Evolutionary conservation across 2,329 filamentous ascomycete species (phyloP).

Genomic region (Fonsecaea nubica): DNA sequence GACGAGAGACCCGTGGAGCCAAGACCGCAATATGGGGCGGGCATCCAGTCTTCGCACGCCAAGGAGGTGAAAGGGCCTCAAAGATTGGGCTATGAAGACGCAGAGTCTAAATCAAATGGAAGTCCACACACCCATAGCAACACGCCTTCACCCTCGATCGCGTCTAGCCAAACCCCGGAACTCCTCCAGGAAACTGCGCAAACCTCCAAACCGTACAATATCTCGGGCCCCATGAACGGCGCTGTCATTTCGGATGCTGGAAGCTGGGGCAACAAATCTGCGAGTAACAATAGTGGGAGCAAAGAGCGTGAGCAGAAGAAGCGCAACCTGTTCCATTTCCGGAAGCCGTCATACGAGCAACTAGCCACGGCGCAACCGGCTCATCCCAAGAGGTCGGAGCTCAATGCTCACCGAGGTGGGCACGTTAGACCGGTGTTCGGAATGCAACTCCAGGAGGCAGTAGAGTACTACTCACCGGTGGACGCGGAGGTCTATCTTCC

Average conservation of each 20-base stretch:
- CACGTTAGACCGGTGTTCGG: constrained; percentile 77
- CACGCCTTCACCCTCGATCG: constrained; percentile 46
- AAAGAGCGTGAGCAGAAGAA: constrained; percentile 59
- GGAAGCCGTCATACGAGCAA: constrained; percentile 36
- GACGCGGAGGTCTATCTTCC: constrained; percentile 79
- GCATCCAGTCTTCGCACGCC: constrained; percentile 33
- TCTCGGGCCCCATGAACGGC: constrained; percentile 85
- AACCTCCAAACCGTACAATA: constrained; percentile 57
- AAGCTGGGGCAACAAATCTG: constrained; percentile 81
- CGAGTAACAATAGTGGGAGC: constrained; percentile 55
- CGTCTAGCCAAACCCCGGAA: constrained; percentile 43
- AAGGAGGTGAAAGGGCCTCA: constrained; percentile 37
- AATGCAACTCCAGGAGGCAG: constrained; percentile 81
- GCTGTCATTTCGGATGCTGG: constrained; percentile 81
- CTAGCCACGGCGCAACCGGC: constrained; percentile 21
- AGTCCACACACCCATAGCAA: constrained; percentile 35
- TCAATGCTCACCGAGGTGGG: constrained; percentile 27
- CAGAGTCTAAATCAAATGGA: constrained; percentile 24
- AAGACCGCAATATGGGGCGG: constrained; percentile 48
- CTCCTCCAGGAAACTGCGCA: constrained; percentile 32
- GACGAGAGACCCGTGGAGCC: constrained; percentile 72
- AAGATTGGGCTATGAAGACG: constrained; percentile 20
- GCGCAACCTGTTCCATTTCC: constrained; percentile 39
- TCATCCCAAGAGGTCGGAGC: constrained; percentile 27
- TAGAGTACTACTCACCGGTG: constrained; percentile 74